Percentiles rank a stretch among this genome's conserved stretches.
Evolutionary conservation across 2,329 filamentous ascomycete genomes (phyloP).

Genomic region (Fusarium pseudograminearum): DNA sequence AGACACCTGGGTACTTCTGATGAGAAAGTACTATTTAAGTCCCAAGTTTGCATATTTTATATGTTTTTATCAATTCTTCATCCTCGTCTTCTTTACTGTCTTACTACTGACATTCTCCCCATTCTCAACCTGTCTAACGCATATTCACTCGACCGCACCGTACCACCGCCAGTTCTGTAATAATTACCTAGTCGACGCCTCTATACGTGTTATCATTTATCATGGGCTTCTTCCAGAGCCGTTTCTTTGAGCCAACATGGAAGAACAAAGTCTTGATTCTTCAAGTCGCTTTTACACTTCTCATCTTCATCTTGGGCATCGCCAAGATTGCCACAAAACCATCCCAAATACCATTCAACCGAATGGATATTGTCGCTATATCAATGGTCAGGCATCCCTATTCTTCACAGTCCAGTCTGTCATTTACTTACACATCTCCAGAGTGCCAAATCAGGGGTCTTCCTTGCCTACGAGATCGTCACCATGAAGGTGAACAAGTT

Average conservation of each 20-base stretch:
- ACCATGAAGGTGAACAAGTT: neutral
- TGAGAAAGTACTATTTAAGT: neutral
- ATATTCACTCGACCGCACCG: no score
- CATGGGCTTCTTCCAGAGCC: neutral
- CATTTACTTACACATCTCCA: neutral
- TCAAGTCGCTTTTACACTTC: neutral
- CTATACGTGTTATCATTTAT: no score
- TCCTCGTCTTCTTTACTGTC: no score
- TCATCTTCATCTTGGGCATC: neutral
- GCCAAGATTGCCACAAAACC: neutral
- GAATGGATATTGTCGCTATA: neutral
- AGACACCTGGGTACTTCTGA: neutral
- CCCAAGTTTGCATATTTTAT: neutral
- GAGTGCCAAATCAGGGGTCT: neutral
- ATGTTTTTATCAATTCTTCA: neutral
- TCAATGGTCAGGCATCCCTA: neutral
- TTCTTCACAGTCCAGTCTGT: accelerated
- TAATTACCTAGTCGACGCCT: no score
- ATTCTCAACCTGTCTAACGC: neutral
- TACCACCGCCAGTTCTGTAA: neutral
- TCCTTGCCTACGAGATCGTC: neutral
- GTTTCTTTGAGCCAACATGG: neutral
- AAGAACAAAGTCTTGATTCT: neutral
- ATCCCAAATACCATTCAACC: neutral
- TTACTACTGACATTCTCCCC: neutral